Conservation (phyloP, 192 early-diverging fungal genomes). For the Coemansia sp. region DNA sequence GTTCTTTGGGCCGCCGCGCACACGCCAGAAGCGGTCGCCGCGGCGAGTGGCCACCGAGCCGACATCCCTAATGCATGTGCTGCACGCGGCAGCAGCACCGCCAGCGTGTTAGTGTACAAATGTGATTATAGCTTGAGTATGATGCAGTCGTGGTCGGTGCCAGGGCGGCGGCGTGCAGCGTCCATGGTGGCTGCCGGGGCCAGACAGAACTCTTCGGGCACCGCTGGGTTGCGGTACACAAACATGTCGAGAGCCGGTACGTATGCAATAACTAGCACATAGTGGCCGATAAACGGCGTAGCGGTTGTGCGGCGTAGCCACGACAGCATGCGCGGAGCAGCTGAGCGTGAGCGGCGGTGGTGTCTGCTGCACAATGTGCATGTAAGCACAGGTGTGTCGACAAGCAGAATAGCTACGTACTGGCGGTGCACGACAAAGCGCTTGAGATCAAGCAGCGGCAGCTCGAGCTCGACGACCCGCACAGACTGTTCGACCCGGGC, state of each 20-base stretch:
- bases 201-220: conserved; percentile 68
- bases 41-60: not conserved
- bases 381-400: conserved; percentile 64
- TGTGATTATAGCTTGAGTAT: conserved; percentile 43
- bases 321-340: conserved; percentile 15
- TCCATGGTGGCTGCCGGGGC: conserved; percentile 66
- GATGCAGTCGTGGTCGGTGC: conserved; percentile 83
- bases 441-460: conserved; percentile 80
- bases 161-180: conserved; percentile 62
- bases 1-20: conserved; percentile 21
- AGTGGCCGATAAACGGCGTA: conserved; percentile 76
- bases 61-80: not conserved
- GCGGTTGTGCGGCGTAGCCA: conserved; percentile 22
- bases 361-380: conserved; percentile 61
- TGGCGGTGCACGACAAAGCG: conserved; percentile 74
- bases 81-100: too few relatives aligned
- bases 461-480: conserved; percentile 70
- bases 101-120: not conserved
- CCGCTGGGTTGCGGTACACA: conserved; percentile 83
- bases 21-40: not conserved
- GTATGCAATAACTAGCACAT: conserved; percentile 83
- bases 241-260: conserved; percentile 77
- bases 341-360: not conserved
- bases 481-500: conserved; percentile 65
- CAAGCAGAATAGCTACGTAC: conserved; percentile 77